Base-by-base conservation (phyloP, 2,329 filamentous ascomycete genomes). In the Diaporthe sp. region DNA sequence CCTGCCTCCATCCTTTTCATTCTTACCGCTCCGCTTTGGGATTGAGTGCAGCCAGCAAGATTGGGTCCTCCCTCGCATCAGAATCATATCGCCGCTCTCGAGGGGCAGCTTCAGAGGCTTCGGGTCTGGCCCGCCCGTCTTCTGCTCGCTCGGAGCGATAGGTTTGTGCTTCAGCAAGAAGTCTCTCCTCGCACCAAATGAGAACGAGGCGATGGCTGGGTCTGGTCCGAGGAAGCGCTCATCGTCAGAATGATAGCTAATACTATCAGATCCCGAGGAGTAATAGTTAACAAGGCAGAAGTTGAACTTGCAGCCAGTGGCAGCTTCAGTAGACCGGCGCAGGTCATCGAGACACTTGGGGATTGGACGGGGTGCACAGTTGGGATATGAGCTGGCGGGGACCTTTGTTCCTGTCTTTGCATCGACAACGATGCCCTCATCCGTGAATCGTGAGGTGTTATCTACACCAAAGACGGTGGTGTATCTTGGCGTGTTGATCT, bases 271-370 rank as follows among this genome's bases (percentile, higher is more conserved):
- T 0, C 94, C 94, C 4, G 90, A 90, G n/a, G 92, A 92, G 81
- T 96, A 96, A 84, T 96, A 96, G 80, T 96, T 96, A 6, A 96
- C 93, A 1, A 96, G 88, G 76, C 92, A 94, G 81, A 96, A 95
- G 81, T 96, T 96, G 84, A 93, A 96, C 1, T 81, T 88, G 79
- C 90, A 90, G n/a, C 88, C 88, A 0, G 93, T 94, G 0, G 90
- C 90, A 6, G 88, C 87, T 82, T 96, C 93, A 1, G 93, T 91
- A 13, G 91, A 87, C 46, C 83, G 84, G 13, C 92, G 89, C 10
- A 96, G 87, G 8, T 87, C 83, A 53, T 94, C 90, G 0, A 96
- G 88, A 79, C 93, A 95, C 73, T 89, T 84, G 0, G 94, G 94
- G 1, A 96, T 90, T 0, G 94, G 94, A 0, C 94, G 89, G 0